Conservation (phyloP, 495 filamentous ascomycete genomes). For the Tuber brumale region DNA sequence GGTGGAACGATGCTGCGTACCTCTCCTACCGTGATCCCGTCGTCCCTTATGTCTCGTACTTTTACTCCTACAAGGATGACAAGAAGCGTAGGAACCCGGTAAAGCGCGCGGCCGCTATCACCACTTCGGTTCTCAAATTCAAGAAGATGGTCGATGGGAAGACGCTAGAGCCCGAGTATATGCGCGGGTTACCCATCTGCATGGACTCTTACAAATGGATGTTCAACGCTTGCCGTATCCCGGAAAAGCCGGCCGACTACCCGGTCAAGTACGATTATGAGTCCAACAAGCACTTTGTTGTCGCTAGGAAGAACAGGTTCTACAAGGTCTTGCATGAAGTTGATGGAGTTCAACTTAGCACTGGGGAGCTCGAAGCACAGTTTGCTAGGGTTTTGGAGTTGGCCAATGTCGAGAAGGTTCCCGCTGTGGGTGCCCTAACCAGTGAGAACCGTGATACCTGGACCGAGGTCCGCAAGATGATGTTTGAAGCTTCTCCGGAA, state of each 20-base stretch:
- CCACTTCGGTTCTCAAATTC: slow-evolving; percentile 80
- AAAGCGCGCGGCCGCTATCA: slow-evolving; percentile 86
- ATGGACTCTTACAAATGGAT: slow-evolving; percentile 98
- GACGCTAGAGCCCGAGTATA: slow-evolving; percentile 91
- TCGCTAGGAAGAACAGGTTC: slow-evolving; percentile 93
- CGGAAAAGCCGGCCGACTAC: slow-evolving; percentile 73
- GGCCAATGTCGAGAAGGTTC: slow-evolving; percentile 56
- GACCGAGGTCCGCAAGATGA: slow-evolving; percentile 69
- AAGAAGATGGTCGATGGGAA: slow-evolving; percentile 81
- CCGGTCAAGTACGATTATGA: slow-evolving; percentile 68
- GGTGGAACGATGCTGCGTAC: slow-evolving; percentile 96
- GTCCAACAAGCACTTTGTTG: slow-evolving; percentile 80
- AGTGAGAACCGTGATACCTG: slow-evolving; percentile 88
- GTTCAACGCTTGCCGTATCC: slow-evolving; percentile 91
- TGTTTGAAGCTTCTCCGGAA: slow-evolving; percentile 65
- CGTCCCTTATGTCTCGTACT: slow-evolving; percentile 97
- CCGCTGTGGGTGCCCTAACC: slow-evolving; percentile 79
- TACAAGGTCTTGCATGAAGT: slow-evolving; percentile 82
- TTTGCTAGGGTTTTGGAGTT: slow-evolving; percentile 79
- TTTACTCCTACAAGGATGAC: slow-evolving; percentile 97
- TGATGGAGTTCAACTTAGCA: slow-evolving; percentile 74
- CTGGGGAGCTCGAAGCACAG: slow-evolving; percentile 77
- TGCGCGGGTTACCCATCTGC: slow-evolving; percentile 89
- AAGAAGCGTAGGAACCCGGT: slow-evolving; percentile 77
- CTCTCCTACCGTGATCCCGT: slow-evolving; percentile 90